phyloP scores from a whole-genome alignment of 345 rosid genomes.

The Populus davidiana region DNA sequence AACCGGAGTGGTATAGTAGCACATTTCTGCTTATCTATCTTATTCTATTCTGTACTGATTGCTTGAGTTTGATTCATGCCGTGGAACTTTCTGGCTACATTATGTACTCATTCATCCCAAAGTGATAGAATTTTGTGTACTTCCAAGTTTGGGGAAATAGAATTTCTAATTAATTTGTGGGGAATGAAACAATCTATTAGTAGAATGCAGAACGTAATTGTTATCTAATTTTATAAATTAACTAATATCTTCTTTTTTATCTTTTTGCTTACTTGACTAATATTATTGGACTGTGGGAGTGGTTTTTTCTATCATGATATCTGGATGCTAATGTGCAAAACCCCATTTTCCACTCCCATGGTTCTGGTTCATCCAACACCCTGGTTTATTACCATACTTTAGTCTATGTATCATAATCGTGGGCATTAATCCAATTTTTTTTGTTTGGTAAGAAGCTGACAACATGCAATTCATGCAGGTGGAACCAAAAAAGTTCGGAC shows the following conservation, averaged over 20 bases:
- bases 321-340: not conserved
- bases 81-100: not conserved
- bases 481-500: constrained; percentile 35
- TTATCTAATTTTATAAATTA: not conserved
- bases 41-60: not conserved
- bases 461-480: constrained; percentile 20
- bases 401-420: not conserved
- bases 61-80: not conserved
- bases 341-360: not conserved
- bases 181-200: not conserved
- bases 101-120: not conserved
- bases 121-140: not conserved
- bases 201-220: not conserved
- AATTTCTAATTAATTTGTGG: not conserved
- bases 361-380: not conserved
- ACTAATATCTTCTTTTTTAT: not conserved
- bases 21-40: not conserved
- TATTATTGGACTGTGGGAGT: not conserved
- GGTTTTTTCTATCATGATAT: not conserved
- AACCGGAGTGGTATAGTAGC: constrained; percentile 74
- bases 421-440: not conserved
- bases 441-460: not conserved
- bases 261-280: not conserved
- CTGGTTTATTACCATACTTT: not conserved
- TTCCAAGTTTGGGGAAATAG: not conserved